Base-by-base conservation (phyloP, 257 asterid genomes). In the Echium plantagineum region DNA sequence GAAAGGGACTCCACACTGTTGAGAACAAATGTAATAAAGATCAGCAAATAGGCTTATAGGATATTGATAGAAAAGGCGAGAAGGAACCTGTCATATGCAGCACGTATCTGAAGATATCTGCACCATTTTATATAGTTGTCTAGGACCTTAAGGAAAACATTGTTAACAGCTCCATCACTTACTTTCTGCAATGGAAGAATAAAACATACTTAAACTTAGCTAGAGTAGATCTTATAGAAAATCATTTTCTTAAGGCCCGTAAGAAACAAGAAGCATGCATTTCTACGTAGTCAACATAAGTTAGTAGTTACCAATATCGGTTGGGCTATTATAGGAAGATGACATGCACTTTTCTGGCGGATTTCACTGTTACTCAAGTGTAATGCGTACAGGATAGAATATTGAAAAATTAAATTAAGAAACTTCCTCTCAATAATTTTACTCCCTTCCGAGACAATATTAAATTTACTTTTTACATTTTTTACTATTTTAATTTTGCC, bases 91-190 rank as follows among this genome's bases (percentile, higher is more conserved):
- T 85, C 85, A 85, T 88, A 91, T 15, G 85, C 97, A 35, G 78
- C 63, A 42, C 94, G 96, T 67, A 69, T 75, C 63, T 94, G 81
- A 62, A 91, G 74, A 73, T 91, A 91, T 82, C 72, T 82, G 76
- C 98, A 91, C 98, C 98, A 91, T 73, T 84, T 91, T 71, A 85
- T 88, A 82, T 91, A 91, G 78, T 91, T 91, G 71, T 91, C 98
- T 66, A 91, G 82, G 77, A 86, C 94, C 84, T 91, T 91, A 73
- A 84, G 72, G 75, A 91, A 91, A 61, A 88, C 98, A 71, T 82
- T 93, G 59, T 85, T 83, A 63, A 86, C 71, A 75, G 94, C 94
- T 66, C 75, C 84, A 74, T 91, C 98, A 60, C 89, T 96, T 63
- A 88, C 77, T 83, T 86, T 91, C 98, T 91, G 90, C 31, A 53